These are phyloP conservation scores for Penicillium sp. DNA, from an alignment of 2,329 filamentous ascomycete genomes.

Conservation along the genomic window DNA sequence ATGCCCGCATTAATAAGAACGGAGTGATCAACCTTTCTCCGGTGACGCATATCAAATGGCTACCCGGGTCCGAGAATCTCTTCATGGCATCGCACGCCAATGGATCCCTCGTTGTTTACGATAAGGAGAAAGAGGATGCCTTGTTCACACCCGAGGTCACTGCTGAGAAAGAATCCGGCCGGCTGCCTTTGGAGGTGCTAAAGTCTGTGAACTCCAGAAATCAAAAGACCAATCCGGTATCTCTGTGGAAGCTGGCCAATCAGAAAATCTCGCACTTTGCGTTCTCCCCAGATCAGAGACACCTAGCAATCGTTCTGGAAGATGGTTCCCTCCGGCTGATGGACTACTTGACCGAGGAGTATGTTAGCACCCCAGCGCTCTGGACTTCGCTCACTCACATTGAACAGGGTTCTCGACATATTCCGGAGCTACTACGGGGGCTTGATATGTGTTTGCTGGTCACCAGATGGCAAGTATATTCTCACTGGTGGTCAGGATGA, in stretches of 20 bases:
- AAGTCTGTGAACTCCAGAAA: slow-evolving; percentile 94
- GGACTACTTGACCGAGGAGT: slow-evolving; percentile 89
- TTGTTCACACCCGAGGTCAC: slow-evolving; percentile 67
- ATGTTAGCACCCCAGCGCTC: slow-evolving; percentile 33
- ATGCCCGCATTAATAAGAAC: slow-evolving; percentile 94
- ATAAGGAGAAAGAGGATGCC: slow-evolving; percentile 93
- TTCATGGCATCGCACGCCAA: slow-evolving; percentile 93
- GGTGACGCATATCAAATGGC: slow-evolving; percentile 85
- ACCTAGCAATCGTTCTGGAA: slow-evolving; percentile 86
- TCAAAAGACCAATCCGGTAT: slow-evolving; percentile 88
- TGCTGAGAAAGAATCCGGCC: slow-evolving; percentile 27
- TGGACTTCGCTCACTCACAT: slow-evolving; percentile 4
- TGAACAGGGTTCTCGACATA: slow-evolving; percentile 73
- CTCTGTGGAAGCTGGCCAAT: slow-evolving; percentile 88
- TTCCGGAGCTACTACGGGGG: slow-evolving; percentile 93
- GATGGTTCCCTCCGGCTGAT: slow-evolving; percentile 87
- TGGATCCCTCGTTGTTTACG: slow-evolving; percentile 86
- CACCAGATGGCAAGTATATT: slow-evolving; percentile 92
- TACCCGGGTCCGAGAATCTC: slow-evolving; percentile 87
- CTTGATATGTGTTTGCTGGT: slow-evolving; percentile 92
- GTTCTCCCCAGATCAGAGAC: slow-evolving; percentile 84
- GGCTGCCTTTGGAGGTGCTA: slow-evolving; percentile 62
- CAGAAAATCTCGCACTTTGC: slow-evolving; percentile 86
- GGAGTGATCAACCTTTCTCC: slow-evolving; percentile 83
- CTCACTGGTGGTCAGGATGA: slow-evolving; percentile 95